These are phyloP conservation scores for Sphenostylis stenocarpa DNA, from an alignment of 306 rosid genomes.

Conservation along the genomic window DNA sequence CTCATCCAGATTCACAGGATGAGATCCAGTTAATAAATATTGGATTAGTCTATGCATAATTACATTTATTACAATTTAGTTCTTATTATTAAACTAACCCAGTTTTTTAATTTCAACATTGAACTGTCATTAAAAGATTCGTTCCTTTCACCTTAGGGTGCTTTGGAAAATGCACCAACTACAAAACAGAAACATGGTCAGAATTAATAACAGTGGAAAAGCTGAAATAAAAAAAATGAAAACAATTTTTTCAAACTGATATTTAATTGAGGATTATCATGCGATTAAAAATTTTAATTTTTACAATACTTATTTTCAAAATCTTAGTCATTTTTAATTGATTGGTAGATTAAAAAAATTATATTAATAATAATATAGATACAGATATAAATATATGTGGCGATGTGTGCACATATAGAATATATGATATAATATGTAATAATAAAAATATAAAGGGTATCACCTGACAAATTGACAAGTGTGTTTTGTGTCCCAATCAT, in stretches of 20 bases:
- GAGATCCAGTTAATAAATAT: neutral
- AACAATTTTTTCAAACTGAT: too few relatives aligned
- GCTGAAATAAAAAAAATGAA: neutral
- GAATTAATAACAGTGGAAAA: neutral
- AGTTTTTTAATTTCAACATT: too few relatives aligned
- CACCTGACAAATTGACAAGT: neutral
- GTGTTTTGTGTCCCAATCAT: slow-evolving; percentile 21
- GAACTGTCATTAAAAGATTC: too few relatives aligned
- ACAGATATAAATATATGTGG: neutral
- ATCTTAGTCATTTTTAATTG: neutral
- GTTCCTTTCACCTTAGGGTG: neutral
- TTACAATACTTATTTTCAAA: too few relatives aligned
- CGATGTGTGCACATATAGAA: neutral
- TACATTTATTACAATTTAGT: neutral
- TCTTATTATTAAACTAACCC: neutral
- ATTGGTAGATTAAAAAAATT: neutral
- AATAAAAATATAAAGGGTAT: neutral
- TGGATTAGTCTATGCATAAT: neutral
- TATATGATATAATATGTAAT: neutral
- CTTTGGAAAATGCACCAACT: neutral
- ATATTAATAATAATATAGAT: neutral
- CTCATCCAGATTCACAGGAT: slow-evolving; percentile 2
- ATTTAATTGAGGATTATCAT: too few relatives aligned
- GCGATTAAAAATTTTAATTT: too few relatives aligned
- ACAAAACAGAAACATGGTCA: neutral